Conservation (phyloP, 345 rosid species). For the Aethionema arabicum region DNA sequence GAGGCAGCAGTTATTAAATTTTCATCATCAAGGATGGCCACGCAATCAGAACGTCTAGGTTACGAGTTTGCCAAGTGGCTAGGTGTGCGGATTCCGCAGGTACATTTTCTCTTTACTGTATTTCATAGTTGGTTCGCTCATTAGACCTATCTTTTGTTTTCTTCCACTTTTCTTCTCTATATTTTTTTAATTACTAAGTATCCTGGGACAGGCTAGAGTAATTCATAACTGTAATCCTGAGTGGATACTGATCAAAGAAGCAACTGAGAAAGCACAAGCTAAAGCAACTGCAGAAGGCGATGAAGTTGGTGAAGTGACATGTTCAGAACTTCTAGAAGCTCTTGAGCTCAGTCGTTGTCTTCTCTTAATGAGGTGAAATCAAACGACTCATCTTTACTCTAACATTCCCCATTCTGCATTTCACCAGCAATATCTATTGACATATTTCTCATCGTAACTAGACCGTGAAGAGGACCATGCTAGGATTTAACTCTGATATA, state of each 20-base stretch:
- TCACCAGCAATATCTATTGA: conserved; percentile 7
- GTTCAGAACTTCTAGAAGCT: conserved; percentile 96
- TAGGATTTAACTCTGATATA: not conserved
- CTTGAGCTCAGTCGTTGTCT: conserved; percentile 98
- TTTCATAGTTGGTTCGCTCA: not conserved
- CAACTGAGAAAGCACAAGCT: conserved; percentile 87
- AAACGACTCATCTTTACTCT: conserved; percentile 12
- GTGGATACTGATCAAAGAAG: conserved; percentile 88
- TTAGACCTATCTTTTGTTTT: conserved; percentile 13
- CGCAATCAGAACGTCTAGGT: conserved; percentile 98
- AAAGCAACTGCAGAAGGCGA: conserved; percentile 71
- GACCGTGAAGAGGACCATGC: not conserved
- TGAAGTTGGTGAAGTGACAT: conserved; percentile 85
- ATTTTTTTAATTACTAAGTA: conserved; percentile 17
- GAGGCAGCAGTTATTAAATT: conserved; percentile 98
- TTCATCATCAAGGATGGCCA: conserved; percentile 98
- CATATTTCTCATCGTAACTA: not conserved
- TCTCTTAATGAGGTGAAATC: conserved; percentile 80
- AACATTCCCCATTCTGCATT: conserved; percentile 2
- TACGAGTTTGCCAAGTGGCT: conserved; percentile 97
- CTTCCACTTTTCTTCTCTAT: not conserved
- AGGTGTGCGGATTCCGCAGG: conserved; percentile 95
- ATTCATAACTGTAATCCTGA: conserved; percentile 81
- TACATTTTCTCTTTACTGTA: conserved; percentile 27
- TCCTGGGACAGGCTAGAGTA: conserved; percentile 76